phyloP scores from a whole-genome alignment of 306 rosid species.

The Aeschynomene evenia region DNA sequence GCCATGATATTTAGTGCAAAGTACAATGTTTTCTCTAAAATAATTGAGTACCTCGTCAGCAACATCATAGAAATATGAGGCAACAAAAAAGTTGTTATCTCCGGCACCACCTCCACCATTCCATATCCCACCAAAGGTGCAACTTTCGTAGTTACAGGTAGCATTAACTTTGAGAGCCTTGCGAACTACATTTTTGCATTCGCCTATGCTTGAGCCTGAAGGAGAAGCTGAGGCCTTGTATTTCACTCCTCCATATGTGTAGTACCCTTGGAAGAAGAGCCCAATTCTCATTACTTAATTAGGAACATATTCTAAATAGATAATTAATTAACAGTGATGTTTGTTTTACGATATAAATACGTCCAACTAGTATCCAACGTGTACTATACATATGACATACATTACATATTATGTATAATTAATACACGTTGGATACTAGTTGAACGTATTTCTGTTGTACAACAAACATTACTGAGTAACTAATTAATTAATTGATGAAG shows the following conservation, averaged over 20 bases:
- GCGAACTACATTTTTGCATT: constrained; percentile 48
- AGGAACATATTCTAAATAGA: neutral
- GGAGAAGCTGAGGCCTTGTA: constrained; percentile 45
- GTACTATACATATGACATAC: too few relatives aligned
- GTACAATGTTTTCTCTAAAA: too few relatives aligned
- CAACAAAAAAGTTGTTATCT: constrained; percentile 56
- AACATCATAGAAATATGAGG: constrained; percentile 72
- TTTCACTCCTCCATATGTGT: constrained; percentile 46
- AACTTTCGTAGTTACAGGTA: constrained; percentile 52
- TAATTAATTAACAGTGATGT: too few relatives aligned
- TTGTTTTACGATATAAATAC: too few relatives aligned
- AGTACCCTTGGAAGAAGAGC: constrained; percentile 40
- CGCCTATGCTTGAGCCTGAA: constrained; percentile 47
- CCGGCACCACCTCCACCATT: constrained; percentile 82
- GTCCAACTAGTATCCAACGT: too few relatives aligned
- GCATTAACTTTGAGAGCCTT: constrained; percentile 55
- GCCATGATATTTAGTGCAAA: too few relatives aligned
- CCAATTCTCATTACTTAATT: neutral
- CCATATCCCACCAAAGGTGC: constrained; percentile 80
- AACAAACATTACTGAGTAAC: too few relatives aligned
- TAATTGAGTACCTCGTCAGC: constrained; percentile 23
- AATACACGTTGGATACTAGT: too few relatives aligned
- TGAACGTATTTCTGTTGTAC: too few relatives aligned
- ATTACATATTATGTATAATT: too few relatives aligned
- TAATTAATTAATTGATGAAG: too few relatives aligned